These are phyloP conservation scores for Termitomyces sp. DNA, from an alignment of 768 basidiomycete species.

Conservation along the genomic window DNA sequence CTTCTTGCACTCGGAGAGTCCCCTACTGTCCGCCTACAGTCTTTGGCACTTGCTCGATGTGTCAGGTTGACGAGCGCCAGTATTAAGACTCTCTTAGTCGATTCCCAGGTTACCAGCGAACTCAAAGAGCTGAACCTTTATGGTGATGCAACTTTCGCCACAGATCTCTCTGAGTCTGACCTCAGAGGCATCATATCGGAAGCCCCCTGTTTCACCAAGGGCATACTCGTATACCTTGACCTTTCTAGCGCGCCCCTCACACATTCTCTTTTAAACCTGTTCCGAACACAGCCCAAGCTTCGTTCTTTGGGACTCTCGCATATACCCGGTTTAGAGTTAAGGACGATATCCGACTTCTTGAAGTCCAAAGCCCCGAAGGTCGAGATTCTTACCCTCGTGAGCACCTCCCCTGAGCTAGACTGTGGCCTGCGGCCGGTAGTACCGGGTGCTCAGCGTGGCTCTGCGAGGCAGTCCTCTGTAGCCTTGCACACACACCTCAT, in stretches of 20 bases:
- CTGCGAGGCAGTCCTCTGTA: slow-evolving; percentile 67
- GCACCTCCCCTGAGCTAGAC: slow-evolving; percentile 74
- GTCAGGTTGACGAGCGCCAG: slow-evolving; percentile 77
- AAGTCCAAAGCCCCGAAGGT: slow-evolving; percentile 64
- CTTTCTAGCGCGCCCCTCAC: slow-evolving; percentile 81
- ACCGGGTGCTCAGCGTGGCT: slow-evolving; percentile 27
- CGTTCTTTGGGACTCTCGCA: slow-evolving; percentile 90
- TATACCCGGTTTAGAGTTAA: slow-evolving; percentile 68
- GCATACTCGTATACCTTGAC: slow-evolving; percentile 83
- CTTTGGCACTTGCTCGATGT: slow-evolving; percentile 85
- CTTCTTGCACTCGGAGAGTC: slow-evolving; percentile 65
- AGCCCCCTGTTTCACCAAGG: slow-evolving; percentile 79
- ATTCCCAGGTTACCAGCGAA: slow-evolving; percentile 57
- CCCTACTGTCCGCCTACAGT: slow-evolving; percentile 62
- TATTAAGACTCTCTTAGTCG: slow-evolving; percentile 68
- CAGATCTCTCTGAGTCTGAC: slow-evolving; percentile 64
- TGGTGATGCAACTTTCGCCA: slow-evolving; percentile 81
- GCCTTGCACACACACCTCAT: slow-evolving; percentile 76
- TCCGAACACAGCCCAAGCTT: slow-evolving; percentile 65
- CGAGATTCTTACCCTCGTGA: slow-evolving; percentile 81
- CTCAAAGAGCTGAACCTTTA: slow-evolving; percentile 84
- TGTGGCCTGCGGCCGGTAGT: slow-evolving; percentile 41
- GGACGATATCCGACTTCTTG: slow-evolving; percentile 66
- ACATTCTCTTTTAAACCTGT: slow-evolving; percentile 43
- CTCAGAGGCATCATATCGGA: slow-evolving; percentile 60